phyloP scores from a whole-genome alignment of 73 alveolate species.

The Breviolum minutum region DNA sequence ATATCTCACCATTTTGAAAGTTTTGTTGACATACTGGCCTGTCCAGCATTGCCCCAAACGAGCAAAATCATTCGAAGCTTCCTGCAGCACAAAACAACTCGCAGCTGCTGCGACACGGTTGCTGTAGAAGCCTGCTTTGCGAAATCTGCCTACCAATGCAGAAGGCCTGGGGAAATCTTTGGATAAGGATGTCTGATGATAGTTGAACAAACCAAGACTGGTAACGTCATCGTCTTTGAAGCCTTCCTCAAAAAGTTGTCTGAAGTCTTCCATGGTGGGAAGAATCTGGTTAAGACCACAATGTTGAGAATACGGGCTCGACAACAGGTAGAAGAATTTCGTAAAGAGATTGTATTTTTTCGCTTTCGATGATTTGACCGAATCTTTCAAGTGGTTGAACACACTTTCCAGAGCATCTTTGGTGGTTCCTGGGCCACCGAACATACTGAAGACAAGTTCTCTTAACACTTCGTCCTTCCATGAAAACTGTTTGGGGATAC shows the following conservation, averaged over 20 bases:
- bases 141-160: background rate
- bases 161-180: background rate
- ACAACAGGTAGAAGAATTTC: background rate
- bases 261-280: background rate
- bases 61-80: background rate
- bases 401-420: constrained; percentile 12
- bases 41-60: background rate
- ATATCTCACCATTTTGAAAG: background rate
- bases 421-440: constrained; percentile 30
- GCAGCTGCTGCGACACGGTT: constrained; percentile 39
- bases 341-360: background rate
- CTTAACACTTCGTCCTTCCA: background rate
- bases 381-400: constrained; percentile 48
- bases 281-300: background rate
- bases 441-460: background rate
- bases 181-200: background rate
- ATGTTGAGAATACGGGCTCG: background rate
- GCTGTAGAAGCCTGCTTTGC: constrained; percentile 13
- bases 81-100: background rate
- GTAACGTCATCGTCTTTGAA: background rate
- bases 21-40: background rate
- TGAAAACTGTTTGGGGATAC: background rate
- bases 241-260: background rate
- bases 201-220: background rate
- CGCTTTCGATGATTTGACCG: background rate